phyloP scores from a whole-genome alignment of 2,329 filamentous ascomycete species.

The Fusarium mexicanum region DNA sequence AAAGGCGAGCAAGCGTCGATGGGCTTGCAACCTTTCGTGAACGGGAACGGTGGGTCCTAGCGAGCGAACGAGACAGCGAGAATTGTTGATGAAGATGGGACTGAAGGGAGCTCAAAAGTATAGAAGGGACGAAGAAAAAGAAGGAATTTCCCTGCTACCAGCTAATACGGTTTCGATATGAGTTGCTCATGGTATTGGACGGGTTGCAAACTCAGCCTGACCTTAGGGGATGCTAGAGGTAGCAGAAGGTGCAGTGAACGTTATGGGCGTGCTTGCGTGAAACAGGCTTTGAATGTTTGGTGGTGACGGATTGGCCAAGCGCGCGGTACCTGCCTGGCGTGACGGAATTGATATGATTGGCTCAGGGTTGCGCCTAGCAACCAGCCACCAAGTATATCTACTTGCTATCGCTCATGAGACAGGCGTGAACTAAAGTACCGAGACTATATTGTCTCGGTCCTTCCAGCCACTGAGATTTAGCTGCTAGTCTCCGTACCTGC shows the following conservation, averaged over 20 bases:
- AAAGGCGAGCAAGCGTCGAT: constrained; percentile 22
- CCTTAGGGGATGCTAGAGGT: constrained; percentile 21
- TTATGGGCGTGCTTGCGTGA: constrained; percentile 19
- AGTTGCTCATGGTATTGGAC: constrained; percentile 37
- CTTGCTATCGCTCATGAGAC: neutral
- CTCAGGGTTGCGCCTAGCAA: constrained; percentile 38
- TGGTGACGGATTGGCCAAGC: constrained; percentile 37
- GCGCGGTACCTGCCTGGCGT: constrained; percentile 34
- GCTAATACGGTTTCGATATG: constrained; percentile 31
- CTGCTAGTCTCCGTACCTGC: neutral
- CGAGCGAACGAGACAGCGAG: constrained; percentile 20
- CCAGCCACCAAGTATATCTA: constrained; percentile 28
- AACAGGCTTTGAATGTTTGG: constrained; percentile 36
- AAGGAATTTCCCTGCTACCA: constrained; percentile 36
- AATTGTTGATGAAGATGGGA: constrained; percentile 12
- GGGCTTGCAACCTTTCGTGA: constrained; percentile 39
- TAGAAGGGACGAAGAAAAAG: constrained; percentile 24
- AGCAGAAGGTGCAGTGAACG: constrained; percentile 14
- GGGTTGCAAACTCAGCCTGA: constrained; percentile 27
- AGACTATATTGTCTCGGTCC: neutral
- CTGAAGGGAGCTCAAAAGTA: constrained; percentile 13
- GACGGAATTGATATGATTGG: constrained; percentile 2
- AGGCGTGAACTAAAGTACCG: constrained; percentile 2
- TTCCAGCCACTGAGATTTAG: constrained; percentile 25
- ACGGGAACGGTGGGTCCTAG: constrained; percentile 38